A percentile compares a stretch with the other conserved stretches of the same genome.
Evolutionary conservation across 2,329 filamentous ascomycete genomes (phyloP).

Genomic region (Fusarium hostae): DNA sequence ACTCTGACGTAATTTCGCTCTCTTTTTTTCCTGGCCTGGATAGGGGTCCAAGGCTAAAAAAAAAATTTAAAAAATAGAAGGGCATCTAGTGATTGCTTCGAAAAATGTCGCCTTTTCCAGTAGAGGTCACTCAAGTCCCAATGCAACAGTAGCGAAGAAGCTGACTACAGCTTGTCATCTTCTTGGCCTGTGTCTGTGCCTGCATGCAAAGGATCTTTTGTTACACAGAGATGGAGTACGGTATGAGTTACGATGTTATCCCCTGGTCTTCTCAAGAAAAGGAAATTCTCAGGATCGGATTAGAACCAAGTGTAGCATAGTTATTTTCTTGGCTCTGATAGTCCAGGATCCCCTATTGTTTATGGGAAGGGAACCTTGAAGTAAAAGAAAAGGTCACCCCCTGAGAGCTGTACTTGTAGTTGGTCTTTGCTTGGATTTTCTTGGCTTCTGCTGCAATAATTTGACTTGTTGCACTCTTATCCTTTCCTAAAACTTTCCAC

Average conservation of each 20-base stretch:
- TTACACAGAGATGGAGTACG: conserved; percentile 25
- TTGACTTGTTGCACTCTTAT: conserved; percentile 3
- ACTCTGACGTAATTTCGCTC: conserved; percentile 32
- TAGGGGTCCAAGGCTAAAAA: conserved; percentile 19
- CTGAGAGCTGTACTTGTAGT: conserved; percentile 1
- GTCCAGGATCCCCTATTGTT: conserved; percentile 6
- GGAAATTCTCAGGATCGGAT: conserved; percentile 9
- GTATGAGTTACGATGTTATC: not conserved
- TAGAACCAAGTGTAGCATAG: conserved; percentile 19
- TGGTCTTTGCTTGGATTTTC: conserved; percentile 2
- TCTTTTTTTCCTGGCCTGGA: not conserved
- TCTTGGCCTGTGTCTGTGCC: not conserved
- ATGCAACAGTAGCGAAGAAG: conserved; percentile 13
- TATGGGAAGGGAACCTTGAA: not conserved
- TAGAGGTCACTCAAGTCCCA: conserved; percentile 11
- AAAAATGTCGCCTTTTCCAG: not conserved
- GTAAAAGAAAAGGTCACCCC: conserved; percentile 4
- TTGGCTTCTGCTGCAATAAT: not conserved
- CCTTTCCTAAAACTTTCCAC: conserved; percentile 2
- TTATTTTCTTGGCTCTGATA: conserved; percentile 7
- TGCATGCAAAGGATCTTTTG: conserved; percentile 27
- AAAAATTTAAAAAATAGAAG: not conserved
- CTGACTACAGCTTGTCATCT: conserved; percentile 31
- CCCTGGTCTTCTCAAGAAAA: not conserved
- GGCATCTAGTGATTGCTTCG: not conserved